Base-by-base conservation (phyloP, 805 yeast genomes). In the Hanseniaspora valbyensis region DNA sequence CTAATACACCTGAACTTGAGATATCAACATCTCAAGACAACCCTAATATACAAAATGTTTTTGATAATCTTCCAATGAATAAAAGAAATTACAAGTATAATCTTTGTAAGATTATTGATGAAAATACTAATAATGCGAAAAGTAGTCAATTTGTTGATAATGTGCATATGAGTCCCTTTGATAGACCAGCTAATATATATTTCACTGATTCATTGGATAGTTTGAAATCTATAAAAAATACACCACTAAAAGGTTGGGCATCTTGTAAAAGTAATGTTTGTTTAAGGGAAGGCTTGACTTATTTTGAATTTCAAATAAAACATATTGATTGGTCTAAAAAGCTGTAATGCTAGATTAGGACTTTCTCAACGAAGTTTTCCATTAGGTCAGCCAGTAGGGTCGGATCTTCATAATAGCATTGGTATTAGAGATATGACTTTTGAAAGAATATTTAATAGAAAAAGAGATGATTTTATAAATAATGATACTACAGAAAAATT, bases 351-450 rank as follows among this genome's bases (percentile, higher is more conserved):
- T 1, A 67, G 98, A 26, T 61, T 89, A 26, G 99, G 99, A 0
- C 61, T 90, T 33, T 82, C 82, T 0, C 69, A 97, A 48, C 73
- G 87, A 54, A 97, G 90, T 60, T 92, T 95, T 2, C 77, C 87
- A 44, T 65, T 89, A 40, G 96, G 90, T 57, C 95, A 95, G 0
- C 97, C 99, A 0, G 92, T 89, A 5, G 99, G 99, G 2, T 86
- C 77, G 59, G 97, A 92, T 64, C 90, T 88, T 0, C 92, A 88
- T 66, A 44, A 48, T 21, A 90, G 96, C 0, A 90, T 92, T 64
- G 96, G 95, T 2, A 60, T 92, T 2, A 72, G 96, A 53, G 96
- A 90, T 65, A 73, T 74, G 33, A 71, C 74, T 6, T 89, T 95
- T 2, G 83, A 84, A 56, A 76, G 76, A 26, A 72, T 92, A 22